Percentiles rank a stretch among this genome's conserved stretches.
phyloP scores from a whole-genome alignment of 768 basidiomycete species.

The Lactifluus rugatus region DNA sequence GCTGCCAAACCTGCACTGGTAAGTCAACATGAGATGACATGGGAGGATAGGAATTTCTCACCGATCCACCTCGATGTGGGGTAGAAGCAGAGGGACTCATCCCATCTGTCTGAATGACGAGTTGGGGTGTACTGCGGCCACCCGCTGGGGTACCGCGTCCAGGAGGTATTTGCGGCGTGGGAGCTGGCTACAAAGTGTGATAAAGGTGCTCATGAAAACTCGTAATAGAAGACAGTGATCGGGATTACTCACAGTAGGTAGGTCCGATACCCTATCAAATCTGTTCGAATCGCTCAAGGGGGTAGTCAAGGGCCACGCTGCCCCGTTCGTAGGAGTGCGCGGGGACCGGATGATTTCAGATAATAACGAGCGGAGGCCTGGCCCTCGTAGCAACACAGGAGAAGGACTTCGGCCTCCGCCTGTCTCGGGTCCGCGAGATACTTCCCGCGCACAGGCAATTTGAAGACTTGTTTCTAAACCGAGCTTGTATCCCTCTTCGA shows the following conservation, averaged over 20 bases:
- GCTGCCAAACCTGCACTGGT: neutral
- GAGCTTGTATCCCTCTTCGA: conserved; percentile 36
- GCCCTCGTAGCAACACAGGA: neutral
- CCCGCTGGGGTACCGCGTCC: conserved; percentile 5
- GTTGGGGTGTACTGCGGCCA: conserved; percentile 9
- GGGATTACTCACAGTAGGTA: neutral
- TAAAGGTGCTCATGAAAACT: neutral
- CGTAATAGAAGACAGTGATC: neutral
- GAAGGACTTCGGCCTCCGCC: conserved; percentile 3
- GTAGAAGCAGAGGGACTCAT: conserved; percentile 2
- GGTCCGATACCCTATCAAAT: neutral
- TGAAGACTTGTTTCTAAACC: conserved; percentile 32
- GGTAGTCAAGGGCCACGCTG: neutral
- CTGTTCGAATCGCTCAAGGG: neutral
- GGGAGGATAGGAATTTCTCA: conserved; percentile 10
- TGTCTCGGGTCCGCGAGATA: conserved; percentile 6
- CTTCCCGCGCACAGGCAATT: conserved; percentile 33
- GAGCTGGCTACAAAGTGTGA: neutral
- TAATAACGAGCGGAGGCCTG: neutral
- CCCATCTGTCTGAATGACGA: conserved; percentile 2
- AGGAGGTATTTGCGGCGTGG: neutral
- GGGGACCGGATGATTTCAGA: conserved; percentile 6
- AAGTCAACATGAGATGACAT: conserved; percentile 16
- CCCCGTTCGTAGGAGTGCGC: neutral
- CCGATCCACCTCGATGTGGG: conserved; percentile 18